Base-by-base conservation (phyloP, 108 stramenopile genomes). In the Mayamaea pseudoterrestris region DNA sequence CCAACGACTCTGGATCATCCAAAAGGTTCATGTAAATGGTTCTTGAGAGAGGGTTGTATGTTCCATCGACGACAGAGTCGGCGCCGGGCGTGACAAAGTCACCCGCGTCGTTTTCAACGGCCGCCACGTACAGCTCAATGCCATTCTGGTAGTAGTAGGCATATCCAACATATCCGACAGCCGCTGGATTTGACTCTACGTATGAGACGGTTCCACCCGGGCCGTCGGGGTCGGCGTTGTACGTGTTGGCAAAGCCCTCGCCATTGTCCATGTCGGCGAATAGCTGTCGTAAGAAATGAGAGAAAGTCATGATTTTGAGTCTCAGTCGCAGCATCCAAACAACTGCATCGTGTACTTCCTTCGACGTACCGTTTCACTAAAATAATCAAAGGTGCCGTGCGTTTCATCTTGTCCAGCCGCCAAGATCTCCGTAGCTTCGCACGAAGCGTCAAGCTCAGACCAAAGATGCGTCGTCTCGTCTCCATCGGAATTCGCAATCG, bases 31-130 rank as follows among this genome's bases (percentile, higher is more conserved):
- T n/a, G 41, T 41, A 41, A 8, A 41, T 41, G 11, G 6, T 12
- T 35, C 59, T 14, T 37, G 35, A 24, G 0, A 5, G 2, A 51
- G 41, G 29, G 20, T 31, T 13, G 32, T 46, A 45, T 45, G 53
- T 14, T 51, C 51, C 9, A 51, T 12, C 4, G 44, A 53, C 3
- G 35, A 9, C 14, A 32, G 32, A 26, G 36, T 48, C 5, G 26
- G 18, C 7, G 8, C 41, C 16, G 14, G 41, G 14, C 17, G 41
- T 11, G 14, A n/a, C 14, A 16, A 41, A n/a, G 41, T 11, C 41
- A 14, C 17, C 7, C 7, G 12, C 16, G 7, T 41, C 41, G 7
- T 41, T 16, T 41, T 41, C 14, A 41, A 41, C 17, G 41, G 41
- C 41, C 7, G 17, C 14, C 14, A 7, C 17, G 9, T n/a, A 11